Conservation (phyloP, 2,329 filamentous ascomycete genomes). For the Blumeriella jaapii region DNA sequence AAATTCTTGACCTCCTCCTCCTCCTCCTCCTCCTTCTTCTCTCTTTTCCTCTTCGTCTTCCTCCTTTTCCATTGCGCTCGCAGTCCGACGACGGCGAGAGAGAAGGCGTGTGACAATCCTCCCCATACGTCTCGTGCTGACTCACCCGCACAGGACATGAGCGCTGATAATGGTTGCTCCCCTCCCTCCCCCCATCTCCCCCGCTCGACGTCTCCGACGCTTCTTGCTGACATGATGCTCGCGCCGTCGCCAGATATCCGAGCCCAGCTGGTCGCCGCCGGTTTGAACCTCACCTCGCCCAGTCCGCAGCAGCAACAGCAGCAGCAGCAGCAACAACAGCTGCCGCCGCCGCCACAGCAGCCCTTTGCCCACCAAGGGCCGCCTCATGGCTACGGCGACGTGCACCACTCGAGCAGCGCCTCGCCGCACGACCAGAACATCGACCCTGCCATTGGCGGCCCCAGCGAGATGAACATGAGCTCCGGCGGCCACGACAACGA, state of each 20-base stretch:
- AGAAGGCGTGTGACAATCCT: too few species aligned
- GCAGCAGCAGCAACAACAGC: background rate
- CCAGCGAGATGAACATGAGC: conserved; percentile 23
- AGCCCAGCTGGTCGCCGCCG: conserved; percentile 27
- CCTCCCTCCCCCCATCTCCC: conserved; percentile 4
- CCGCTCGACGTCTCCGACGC: background rate
- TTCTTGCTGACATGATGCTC: conserved; percentile 23
- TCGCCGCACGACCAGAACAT: conserved; percentile 28
- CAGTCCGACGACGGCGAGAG: background rate
- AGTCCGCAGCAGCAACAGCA: background rate
- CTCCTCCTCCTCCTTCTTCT: background rate
- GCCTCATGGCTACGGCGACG: conserved; percentile 27
- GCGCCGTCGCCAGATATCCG: conserved; percentile 25
- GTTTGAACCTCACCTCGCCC: conserved; percentile 21
- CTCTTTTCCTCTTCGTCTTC: background rate
- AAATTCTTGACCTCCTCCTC: background rate
- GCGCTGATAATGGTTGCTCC: conserved; percentile 22
- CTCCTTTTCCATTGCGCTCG: conserved; percentile 9
- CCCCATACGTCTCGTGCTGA: conserved; percentile 18
- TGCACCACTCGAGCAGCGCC: conserved; percentile 23
- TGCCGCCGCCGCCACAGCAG: conserved; percentile 7
- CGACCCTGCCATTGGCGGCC: conserved; percentile 27
- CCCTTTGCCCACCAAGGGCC: too few species aligned
- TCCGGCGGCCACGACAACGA: conserved; percentile 22
- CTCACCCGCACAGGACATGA: conserved; percentile 24